Percentiles rank a stretch among this genome's conserved stretches.
Conservation (phyloP, 495 filamentous ascomycete species). For the Jackrogersella minutella region DNA sequence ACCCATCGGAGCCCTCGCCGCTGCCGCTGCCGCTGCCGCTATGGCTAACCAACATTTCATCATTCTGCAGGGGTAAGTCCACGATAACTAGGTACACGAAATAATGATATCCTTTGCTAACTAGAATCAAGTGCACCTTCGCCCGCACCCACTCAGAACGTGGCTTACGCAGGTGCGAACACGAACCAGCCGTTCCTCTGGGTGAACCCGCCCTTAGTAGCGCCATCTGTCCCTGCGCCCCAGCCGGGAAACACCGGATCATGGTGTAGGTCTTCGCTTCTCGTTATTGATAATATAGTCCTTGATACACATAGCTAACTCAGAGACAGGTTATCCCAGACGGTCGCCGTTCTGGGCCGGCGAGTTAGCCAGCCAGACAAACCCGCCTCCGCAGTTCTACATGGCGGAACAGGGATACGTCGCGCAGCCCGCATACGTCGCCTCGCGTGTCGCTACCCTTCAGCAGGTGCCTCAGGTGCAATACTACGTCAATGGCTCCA, state of each 20-base stretch:
- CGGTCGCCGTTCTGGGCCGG: constrained; percentile 33
- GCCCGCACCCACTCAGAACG: background rate
- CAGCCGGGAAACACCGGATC: constrained; percentile 18
- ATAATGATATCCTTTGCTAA: constrained; percentile 2
- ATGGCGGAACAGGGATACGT: constrained; percentile 14
- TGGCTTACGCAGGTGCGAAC: background rate
- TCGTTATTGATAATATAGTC: background rate
- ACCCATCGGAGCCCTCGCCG: constrained; percentile 17
- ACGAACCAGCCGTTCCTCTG: constrained; percentile 23
- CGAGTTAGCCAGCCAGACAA: background rate
- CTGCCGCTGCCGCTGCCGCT: constrained; percentile 2
- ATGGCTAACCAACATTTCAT: constrained; percentile 10
- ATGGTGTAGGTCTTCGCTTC: constrained; percentile 25
- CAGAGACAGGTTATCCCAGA: constrained; percentile 17
- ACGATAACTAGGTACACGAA: background rate
- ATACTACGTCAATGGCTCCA: constrained; percentile 24
- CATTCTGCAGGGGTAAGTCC: constrained; percentile 16
- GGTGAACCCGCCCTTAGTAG: constrained; percentile 31
- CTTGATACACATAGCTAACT: background rate
- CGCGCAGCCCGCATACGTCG: constrained; percentile 11
- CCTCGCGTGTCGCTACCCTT: background rate
- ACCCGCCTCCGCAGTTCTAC: constrained; percentile 22
- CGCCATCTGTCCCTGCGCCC: constrained; percentile 20
- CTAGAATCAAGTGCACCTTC: background rate
- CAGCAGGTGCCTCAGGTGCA: constrained; percentile 14